These are phyloP conservation scores for Plicaturopsis crispa DNA, from an alignment of 768 basidiomycete genomes.

Conservation along the genomic window DNA sequence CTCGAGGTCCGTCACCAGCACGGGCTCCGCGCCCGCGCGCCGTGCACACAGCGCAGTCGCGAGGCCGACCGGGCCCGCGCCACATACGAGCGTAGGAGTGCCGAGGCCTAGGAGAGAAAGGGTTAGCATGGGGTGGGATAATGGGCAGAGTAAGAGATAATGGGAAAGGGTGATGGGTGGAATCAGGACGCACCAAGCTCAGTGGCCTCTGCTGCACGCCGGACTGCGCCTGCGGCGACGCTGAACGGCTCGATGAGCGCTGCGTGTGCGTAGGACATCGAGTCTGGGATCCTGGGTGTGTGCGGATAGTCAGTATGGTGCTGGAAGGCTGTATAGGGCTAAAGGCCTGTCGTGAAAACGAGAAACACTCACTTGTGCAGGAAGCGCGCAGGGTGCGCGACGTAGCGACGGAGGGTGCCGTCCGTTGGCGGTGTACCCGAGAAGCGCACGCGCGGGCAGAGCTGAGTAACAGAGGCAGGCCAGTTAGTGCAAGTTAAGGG, in stretches of 20 bases:
- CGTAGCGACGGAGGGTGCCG: conserved; percentile 1
- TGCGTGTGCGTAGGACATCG: conserved; percentile 1
- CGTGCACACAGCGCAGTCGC: conserved; percentile 5
- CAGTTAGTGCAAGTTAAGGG: too few species aligned
- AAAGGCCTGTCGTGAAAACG: too few species aligned
- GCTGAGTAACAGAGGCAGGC: too few species aligned
- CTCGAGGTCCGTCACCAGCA: conserved; percentile 5
- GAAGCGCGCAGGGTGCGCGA: conserved; percentile 2
- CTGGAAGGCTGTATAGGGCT: too few species aligned
- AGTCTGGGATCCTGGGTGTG: not conserved
- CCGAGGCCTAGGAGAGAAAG: not conserved
- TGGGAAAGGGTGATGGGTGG: too few species aligned
- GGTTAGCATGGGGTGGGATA: too few species aligned
- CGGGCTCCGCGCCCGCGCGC: conserved; percentile 5
- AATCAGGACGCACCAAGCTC: too few species aligned
- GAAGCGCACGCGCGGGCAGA: conserved; percentile 4
- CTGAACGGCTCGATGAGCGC: conserved; percentile 1
- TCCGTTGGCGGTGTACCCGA: conserved; percentile 3
- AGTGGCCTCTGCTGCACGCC: too few species aligned
- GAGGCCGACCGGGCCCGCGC: conserved; percentile 6
- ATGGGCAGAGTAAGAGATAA: too few species aligned
- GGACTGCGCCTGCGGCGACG: not conserved
- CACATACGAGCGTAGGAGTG: conserved; percentile 1
- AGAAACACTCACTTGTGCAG: not conserved
- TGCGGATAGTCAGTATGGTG: not conserved